These are phyloP conservation scores for Lactarius trivialis DNA, from an alignment of 768 basidiomycete genomes.

Conservation along the genomic window DNA sequence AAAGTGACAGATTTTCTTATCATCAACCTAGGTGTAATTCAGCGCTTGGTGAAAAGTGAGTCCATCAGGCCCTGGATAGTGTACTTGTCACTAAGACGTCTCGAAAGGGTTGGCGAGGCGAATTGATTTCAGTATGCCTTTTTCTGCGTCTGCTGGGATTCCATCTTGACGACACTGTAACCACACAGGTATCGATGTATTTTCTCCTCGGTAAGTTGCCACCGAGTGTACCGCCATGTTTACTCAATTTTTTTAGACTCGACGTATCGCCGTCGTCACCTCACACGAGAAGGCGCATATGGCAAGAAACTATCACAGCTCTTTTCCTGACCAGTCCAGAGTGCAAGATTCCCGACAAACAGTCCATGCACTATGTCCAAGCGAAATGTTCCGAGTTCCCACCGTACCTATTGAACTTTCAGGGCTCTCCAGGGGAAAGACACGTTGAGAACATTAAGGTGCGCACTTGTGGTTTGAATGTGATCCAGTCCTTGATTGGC, in stretches of 20 bases:
- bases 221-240: background rate
- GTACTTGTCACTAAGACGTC: background rate
- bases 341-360: constrained; percentile 50
- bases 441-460: constrained; percentile 79
- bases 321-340: constrained; percentile 55
- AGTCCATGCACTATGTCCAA: constrained; percentile 54
- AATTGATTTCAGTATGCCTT: constrained; percentile 64
- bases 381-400: constrained; percentile 52
- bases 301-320: constrained; percentile 71
- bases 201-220: constrained; percentile 55
- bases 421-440: constrained; percentile 58
- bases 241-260: constrained; percentile 35
- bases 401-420: constrained; percentile 62
- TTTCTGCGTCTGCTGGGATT: background rate
- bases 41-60: constrained; percentile 57
- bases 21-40: constrained; percentile 46
- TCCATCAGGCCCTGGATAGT: constrained; percentile 9
- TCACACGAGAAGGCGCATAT: constrained; percentile 64
- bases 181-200: constrained; percentile 63
- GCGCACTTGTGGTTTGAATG: background rate
- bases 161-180: background rate
- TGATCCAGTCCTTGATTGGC: background rate
- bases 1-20: constrained; percentile 50
- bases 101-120: constrained; percentile 48
- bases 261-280: constrained; percentile 49